Conservation (phyloP, 2,329 filamentous ascomycete species). For the Thielaviopsis ethacetica region DNA sequence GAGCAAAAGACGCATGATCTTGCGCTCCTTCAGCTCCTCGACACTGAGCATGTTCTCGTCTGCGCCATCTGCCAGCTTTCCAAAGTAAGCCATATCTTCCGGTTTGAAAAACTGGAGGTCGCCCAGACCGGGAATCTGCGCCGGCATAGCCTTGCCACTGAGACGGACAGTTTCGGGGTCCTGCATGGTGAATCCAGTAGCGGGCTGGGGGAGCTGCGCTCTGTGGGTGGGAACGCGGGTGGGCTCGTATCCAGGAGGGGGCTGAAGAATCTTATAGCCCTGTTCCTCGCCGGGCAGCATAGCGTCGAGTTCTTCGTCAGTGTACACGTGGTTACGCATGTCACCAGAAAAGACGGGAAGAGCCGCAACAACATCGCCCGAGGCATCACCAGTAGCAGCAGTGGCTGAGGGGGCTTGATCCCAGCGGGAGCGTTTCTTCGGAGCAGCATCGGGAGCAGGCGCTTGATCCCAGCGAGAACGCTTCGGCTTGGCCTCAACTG, state of each 20-base stretch:
- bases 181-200: slow-evolving; percentile 90
- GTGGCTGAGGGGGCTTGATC: slow-evolving; percentile 76
- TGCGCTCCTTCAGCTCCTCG: slow-evolving; percentile 91
- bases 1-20: slow-evolving; percentile 90
- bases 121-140: slow-evolving; percentile 88
- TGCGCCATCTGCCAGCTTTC: slow-evolving; percentile 85
- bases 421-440: slow-evolving; percentile 75
- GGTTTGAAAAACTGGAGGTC: slow-evolving; percentile 97
- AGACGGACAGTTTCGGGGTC: slow-evolving; percentile 72
- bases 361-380: slow-evolving; percentile 43
- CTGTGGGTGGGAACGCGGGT: slow-evolving; percentile 62
- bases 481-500: slow-evolving; percentile 44
- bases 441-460: slow-evolving; percentile 41
- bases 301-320: slow-evolving; percentile 84
- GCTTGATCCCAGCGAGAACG: slow-evolving; percentile 81
- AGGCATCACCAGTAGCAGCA: slow-evolving; percentile 54
- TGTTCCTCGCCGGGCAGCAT: slow-evolving; percentile 79
- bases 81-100: slow-evolving; percentile 97
- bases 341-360: slow-evolving; percentile 75
- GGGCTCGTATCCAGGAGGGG: slow-evolving; percentile 82
- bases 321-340: slow-evolving; percentile 64
- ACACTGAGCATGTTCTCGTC: slow-evolving; percentile 86
- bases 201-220: slow-evolving; percentile 45
- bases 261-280: slow-evolving; percentile 82
- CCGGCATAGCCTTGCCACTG: slow-evolving; percentile 79